Base-by-base conservation (phyloP, 169 alveolate species). In the Theileria parva region DNA sequence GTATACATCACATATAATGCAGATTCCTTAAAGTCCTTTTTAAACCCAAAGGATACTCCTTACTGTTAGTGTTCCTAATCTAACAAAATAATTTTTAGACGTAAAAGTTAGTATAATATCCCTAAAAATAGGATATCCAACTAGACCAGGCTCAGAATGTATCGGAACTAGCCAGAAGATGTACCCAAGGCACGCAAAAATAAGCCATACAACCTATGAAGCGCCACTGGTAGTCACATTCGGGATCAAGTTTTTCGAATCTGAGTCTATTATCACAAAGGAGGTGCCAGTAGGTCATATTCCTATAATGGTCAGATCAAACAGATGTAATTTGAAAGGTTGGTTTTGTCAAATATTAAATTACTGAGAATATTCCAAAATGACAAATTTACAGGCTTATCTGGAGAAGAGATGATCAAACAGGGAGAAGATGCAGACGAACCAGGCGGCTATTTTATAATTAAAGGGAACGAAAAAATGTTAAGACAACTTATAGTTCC, bases 371-470 rank as follows among this genome's bases (percentile, higher is more conserved):
- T 0, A 11, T 30, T 23, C 6, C 15, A 1, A 0, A 13, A 7
- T n/a, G 11, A 30, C n/a, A 23, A 15, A 7, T 30, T 1, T 28
- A 6, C 70, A 89, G 95, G 96, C 15, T 77, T 95, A 88, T 89
- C 94, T 55, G 94, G 96, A 25, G 91, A 94, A 44, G 98, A 97
- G 86, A 85, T 97, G 91, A 95, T 95, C 32, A 81, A 95, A 66
- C 94, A 93, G 77, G 97, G 99, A 53, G 99, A 98, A 85, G 99
- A 98, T 85, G 91, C 93, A 69, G 96, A 97, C 83, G 99, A 98
- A 85, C 95, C 96, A 57, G 99, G 99, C 27, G 99, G 99, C 12
- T 97, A 97, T 87, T 98, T 98, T 85, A 96, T 98, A 59, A 91
- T 98, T 66, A 98, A 97, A 80, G 99, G 99, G 37, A 93, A 95